Evolutionary conservation across 192 early-diverging fungal species (phyloP).

Genomic region (Gonapodya prolifera): DNA sequence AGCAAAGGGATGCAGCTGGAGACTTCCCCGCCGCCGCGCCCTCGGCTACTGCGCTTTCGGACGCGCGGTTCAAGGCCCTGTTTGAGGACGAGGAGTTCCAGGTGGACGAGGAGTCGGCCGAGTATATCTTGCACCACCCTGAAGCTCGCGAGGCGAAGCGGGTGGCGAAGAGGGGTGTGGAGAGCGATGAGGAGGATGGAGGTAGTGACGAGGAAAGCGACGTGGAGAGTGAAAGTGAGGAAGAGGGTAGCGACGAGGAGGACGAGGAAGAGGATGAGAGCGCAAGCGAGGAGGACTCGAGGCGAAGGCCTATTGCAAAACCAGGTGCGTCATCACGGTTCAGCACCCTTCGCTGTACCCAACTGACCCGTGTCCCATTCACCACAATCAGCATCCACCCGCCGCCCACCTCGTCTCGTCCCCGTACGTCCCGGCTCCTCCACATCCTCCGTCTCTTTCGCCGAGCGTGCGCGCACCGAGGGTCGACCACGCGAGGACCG

Average conservation of each 20-base stretch:
- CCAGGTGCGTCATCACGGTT: not conserved
- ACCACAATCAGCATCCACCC: not conserved
- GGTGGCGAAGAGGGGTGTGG: not conserved
- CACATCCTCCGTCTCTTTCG: not conserved
- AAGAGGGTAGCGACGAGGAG: too few species aligned
- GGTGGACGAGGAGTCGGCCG: conserved; percentile 67
- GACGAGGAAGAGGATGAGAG: not conserved
- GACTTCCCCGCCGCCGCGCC: conserved; percentile 15
- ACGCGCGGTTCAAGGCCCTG: conserved; percentile 73
- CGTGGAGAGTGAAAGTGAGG: not conserved
- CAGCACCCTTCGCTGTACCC: not conserved
- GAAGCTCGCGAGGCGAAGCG: not conserved
- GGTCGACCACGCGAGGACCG: not conserved
- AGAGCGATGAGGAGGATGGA: not conserved
- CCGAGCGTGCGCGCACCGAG: not conserved
- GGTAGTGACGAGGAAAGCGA: not conserved
- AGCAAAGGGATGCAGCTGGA: conserved; percentile 28
- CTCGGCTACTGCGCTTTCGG: conserved; percentile 49
- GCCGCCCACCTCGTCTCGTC: not conserved
- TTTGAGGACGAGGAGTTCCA: conserved; percentile 87
- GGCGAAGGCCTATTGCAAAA: not conserved
- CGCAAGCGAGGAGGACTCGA: not conserved
- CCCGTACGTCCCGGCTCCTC: not conserved
- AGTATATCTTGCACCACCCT: conserved; percentile 65
- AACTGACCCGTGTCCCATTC: not conserved